Base-by-base conservation (phyloP, 345 rosid genomes). In the Citrus unshiu region DNA sequence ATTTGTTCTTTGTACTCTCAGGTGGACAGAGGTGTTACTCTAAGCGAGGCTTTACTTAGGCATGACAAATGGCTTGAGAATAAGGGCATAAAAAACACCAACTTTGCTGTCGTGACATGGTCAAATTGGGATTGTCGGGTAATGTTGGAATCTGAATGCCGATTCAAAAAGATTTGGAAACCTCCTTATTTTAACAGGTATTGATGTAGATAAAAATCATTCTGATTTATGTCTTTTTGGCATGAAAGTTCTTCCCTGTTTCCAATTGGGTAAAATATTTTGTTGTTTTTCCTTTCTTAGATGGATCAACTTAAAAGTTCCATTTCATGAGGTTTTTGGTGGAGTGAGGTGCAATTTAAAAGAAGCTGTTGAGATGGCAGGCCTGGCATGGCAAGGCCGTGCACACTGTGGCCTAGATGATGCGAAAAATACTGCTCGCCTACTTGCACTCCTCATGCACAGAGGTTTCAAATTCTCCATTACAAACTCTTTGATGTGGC, bases 21-120 rank as follows among this genome's bases (percentile, higher is more conserved):
- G 89, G 91, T 88, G 63, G 91, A 88, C 76, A 83, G 82, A 83
- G 89, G 91, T 24, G 89, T 86, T 79, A 66, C 70, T 37, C 46
- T 37, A 19, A 34, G 46, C 2, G 70, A 66, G 46, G 43, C 46
- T 34, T 37, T 37, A 25, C 86, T 83, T 56, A 80, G 77, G 84
- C 91, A 89, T 80, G 91, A 87, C 78, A 83, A 85, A 80, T 89
- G 91, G 91, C 91, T 89, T 56, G 88, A 89, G 70, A 81, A 84
- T 77, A 89, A 81, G 77, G 91, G 90, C 22, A 84, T 89, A 39
- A 87, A 89, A 62, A 80, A 87, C 66, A 83, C 88, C 40, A 89
- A 81, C 81, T 89, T 89, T 64, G 88, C 88, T 62, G 84, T 89
- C 25, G 91, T 89, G 70, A 89, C 91, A 1, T 87, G 90, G 90